These are phyloP conservation scores for Xerocomellus amylosporus DNA, from an alignment of 768 basidiomycete species.

Conservation along the genomic window DNA sequence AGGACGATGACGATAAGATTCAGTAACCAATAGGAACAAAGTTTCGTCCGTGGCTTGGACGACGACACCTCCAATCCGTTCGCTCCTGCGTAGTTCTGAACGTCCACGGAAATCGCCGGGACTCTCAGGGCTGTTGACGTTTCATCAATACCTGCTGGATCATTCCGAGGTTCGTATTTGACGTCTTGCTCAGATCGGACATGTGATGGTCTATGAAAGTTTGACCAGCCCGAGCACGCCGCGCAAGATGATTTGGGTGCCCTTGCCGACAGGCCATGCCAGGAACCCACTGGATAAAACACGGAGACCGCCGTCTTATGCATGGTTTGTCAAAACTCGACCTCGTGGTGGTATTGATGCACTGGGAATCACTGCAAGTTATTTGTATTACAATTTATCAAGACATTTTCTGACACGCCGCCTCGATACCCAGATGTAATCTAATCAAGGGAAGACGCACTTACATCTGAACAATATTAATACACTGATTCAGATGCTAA, in stretches of 20 bases:
- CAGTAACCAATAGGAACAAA: background rate
- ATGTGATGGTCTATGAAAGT: background rate
- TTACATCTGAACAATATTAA: background rate
- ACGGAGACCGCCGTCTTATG: background rate
- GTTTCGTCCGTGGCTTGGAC: background rate
- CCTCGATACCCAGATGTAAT: background rate
- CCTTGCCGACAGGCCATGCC: background rate
- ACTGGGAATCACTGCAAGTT: background rate
- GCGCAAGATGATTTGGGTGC: background rate
- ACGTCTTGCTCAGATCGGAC: background rate
- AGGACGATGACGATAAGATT: background rate
- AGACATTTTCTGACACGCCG: background rate
- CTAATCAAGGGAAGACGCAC: background rate
- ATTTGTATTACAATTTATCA: no score
- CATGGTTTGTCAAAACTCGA: background rate
- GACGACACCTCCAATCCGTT: background rate
- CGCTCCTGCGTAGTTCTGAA: background rate
- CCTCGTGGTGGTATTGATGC: background rate
- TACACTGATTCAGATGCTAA: background rate
- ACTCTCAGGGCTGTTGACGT: conserved; percentile 7
- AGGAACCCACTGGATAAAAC: background rate
- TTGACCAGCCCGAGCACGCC: background rate
- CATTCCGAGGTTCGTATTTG: background rate
- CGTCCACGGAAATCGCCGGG: background rate
- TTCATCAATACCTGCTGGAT: conserved; percentile 3